These are phyloP conservation scores for Monosporozyma aerobia DNA, from an alignment of 805 yeast genomes.

Conservation along the genomic window DNA sequence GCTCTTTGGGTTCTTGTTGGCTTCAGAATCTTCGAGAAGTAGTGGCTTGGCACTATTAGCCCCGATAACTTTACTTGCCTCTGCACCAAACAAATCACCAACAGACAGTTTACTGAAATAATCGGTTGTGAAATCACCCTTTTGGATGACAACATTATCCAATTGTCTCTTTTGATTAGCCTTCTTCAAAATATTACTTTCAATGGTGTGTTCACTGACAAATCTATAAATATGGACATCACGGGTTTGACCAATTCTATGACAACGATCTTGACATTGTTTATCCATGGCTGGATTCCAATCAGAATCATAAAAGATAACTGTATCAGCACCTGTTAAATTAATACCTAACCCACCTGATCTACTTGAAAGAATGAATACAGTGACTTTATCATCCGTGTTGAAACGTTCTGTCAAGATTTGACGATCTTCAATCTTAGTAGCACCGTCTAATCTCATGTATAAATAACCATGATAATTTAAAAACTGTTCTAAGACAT, in stretches of 20 bases:
- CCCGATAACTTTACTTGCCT: conserved; percentile 22
- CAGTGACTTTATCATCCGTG: conserved; percentile 75
- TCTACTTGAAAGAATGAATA: conserved; percentile 86
- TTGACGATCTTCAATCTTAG: conserved; percentile 95
- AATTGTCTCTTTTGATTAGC: conserved; percentile 91
- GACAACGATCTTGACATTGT: conserved; percentile 98
- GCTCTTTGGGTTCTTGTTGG: conserved; percentile 31
- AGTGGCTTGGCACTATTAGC: conserved; percentile 33
- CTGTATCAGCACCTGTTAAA: conserved; percentile 97
- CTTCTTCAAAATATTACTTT: conserved; percentile 84
- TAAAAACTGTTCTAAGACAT: conserved; percentile 83
- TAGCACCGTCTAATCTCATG: conserved; percentile 94
- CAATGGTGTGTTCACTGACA: conserved; percentile 93
- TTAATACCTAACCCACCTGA: conserved; percentile 98
- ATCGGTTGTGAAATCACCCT: conserved; percentile 97
- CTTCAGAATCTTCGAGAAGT: conserved; percentile 26
- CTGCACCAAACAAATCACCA: conserved; percentile 66
- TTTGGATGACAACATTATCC: conserved; percentile 92
- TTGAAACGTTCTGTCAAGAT: conserved; percentile 87
- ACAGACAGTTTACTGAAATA: conserved; percentile 84
- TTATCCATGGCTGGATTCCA: conserved; percentile 99
- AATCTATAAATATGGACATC: conserved; percentile 96
- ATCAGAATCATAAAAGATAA: conserved; percentile 94
- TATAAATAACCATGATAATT: conserved; percentile 92
- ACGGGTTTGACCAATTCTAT: conserved; percentile 95